Percentiles rank a stretch among this genome's conserved stretches.
Evolutionary conservation across 73 alveolate species (phyloP).

Genomic region (Uronychia binucleata): DNA sequence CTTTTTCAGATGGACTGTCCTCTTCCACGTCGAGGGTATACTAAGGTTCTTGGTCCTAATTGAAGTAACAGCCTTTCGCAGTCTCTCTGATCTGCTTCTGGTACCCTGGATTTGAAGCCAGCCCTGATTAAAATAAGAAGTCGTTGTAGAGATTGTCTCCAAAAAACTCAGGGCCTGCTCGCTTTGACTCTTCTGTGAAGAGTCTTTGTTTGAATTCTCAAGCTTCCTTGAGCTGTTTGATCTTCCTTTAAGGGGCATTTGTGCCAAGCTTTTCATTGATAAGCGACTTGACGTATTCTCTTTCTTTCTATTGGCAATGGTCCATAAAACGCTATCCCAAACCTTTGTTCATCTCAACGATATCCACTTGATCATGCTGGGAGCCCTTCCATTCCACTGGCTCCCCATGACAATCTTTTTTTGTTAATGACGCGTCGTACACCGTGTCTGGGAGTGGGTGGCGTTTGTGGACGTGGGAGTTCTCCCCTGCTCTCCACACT

Average conservation of each 20-base stretch:
- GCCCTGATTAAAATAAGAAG: neutral
- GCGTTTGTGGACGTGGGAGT: neutral
- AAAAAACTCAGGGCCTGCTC: neutral
- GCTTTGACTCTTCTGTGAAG: neutral
- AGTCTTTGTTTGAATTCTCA: neutral
- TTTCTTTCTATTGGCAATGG: neutral
- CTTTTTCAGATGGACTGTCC: neutral
- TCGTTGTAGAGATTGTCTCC: neutral
- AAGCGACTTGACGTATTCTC: neutral
- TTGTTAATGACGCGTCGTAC: neutral
- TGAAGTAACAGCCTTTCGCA: neutral
- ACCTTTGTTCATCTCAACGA: neutral
- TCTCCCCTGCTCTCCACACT: too few species aligned
- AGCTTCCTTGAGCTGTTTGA: neutral
- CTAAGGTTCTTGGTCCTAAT: neutral
- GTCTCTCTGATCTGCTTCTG: neutral
- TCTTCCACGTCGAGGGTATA: neutral
- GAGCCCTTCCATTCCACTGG: neutral
- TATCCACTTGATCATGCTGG: neutral
- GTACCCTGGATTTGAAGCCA: neutral
- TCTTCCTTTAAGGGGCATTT: neutral
- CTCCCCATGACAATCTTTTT: neutral
- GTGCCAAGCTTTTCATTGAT: neutral
- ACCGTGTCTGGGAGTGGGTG: neutral
- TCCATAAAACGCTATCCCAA: neutral